Evolutionary conservation across 768 basidiomycete species (phyloP).

Genomic region (Agaricus blazei): DNA sequence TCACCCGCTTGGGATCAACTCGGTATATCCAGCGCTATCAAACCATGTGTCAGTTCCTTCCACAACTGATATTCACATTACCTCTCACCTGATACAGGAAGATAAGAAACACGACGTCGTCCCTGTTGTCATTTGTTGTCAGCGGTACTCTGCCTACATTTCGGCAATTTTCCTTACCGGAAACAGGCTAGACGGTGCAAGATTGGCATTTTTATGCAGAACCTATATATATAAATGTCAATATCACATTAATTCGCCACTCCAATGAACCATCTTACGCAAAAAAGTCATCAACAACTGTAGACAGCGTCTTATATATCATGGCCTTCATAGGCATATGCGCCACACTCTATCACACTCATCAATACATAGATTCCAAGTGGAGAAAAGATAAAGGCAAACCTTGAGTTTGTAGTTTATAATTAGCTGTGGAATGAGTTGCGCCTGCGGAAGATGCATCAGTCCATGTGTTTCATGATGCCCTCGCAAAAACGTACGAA

Average conservation of each 20-base stretch:
- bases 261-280: slow-evolving; percentile 47
- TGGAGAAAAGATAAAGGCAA: slow-evolving; percentile 20
- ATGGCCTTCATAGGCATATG: slow-evolving; percentile 99
- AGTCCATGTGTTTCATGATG: slow-evolving; percentile 1
- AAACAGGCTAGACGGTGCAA: slow-evolving; percentile 89
- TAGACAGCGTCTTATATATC: slow-evolving; percentile 91
- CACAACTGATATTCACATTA: slow-evolving; percentile 1
- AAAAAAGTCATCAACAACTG: slow-evolving; percentile 89
- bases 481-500: slow-evolving; percentile 62
- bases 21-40: slow-evolving; percentile 94
- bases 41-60: slow-evolving; percentile 13
- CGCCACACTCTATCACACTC: slow-evolving; percentile 67
- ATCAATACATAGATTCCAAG: background rate
- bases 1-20: slow-evolving; percentile 89
- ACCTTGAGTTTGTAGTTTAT: slow-evolving; percentile 98
- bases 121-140: slow-evolving; percentile 31
- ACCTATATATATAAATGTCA: slow-evolving; percentile 36
- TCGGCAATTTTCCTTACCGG: slow-evolving; percentile 35
- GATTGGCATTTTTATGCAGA: slow-evolving; percentile 96
- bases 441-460: slow-evolving; percentile 46
- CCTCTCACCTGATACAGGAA: slow-evolving; percentile 83
- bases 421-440: slow-evolving; percentile 83
- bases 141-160: slow-evolving; percentile 16
- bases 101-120: slow-evolving; percentile 87
- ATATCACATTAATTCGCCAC: slow-evolving; percentile 13